Evolutionary conservation across 495 filamentous ascomycete genomes (phyloP).

Genomic region (Penicillium steckii): DNA sequence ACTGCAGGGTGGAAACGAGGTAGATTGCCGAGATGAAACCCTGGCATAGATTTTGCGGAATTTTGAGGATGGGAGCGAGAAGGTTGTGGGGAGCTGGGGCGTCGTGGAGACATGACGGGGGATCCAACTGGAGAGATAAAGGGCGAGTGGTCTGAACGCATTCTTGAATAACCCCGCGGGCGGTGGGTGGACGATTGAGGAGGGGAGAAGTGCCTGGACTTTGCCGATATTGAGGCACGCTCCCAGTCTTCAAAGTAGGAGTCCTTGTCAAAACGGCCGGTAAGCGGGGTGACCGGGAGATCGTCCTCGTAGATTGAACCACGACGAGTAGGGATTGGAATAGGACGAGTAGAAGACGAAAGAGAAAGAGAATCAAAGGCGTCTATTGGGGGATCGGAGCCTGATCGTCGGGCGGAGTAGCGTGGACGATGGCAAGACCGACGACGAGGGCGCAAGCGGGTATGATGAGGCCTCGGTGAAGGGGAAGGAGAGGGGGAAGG

Average conservation of each 20-base stretch:
- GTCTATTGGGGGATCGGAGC: conserved; percentile 18
- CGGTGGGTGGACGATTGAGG: conserved; percentile 9
- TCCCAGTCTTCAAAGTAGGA: conserved; percentile 39
- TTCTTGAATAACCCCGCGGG: conserved; percentile 25
- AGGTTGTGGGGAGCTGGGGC: conserved; percentile 36
- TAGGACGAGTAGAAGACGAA: conserved; percentile 38
- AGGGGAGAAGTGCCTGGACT: conserved; percentile 14
- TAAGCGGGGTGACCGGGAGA: conserved; percentile 44
- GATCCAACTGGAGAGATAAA: conserved; percentile 38
- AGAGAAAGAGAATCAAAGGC: conserved; percentile 27
- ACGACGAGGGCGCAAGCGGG: conserved; percentile 17
- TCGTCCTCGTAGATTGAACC: conserved; percentile 31
- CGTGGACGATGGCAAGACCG: conserved; percentile 4
- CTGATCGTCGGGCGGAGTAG: conserved; percentile 19
- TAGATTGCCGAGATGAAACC: conserved; percentile 42
- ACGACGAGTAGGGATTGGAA: conserved; percentile 38
- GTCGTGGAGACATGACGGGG: conserved; percentile 38
- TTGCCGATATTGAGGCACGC: conserved; percentile 25
- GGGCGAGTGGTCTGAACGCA: conserved; percentile 39
- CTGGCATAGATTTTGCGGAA: conserved; percentile 30
- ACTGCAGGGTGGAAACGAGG: conserved; percentile 51
- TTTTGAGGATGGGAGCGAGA: conserved; percentile 26
- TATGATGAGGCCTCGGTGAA: conserved; percentile 1
- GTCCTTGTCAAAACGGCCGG: conserved; percentile 41
- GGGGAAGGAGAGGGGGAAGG: conserved; percentile 23